Conservation (phyloP, 768 basidiomycete species). For the Agaricus sinodeliciosus region DNA sequence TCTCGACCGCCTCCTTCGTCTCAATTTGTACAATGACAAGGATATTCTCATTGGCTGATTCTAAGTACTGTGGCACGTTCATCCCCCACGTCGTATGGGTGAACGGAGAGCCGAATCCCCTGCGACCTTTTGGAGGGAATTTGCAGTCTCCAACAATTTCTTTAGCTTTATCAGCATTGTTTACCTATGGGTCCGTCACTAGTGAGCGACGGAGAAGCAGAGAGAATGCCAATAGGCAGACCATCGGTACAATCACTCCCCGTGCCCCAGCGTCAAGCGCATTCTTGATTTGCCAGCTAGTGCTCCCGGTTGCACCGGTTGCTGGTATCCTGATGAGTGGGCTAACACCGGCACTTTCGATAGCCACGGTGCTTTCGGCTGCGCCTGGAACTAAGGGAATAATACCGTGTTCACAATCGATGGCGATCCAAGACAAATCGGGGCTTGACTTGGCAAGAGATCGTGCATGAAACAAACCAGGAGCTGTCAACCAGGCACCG, state of each 20-base stretch:
- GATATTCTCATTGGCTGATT: constrained; percentile 46
- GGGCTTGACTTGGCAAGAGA: constrained; percentile 49
- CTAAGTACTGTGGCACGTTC: constrained; percentile 43
- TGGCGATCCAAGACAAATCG: constrained; percentile 54
- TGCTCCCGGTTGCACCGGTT: constrained; percentile 48
- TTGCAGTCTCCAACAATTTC: constrained; percentile 51
- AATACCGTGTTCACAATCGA: constrained; percentile 68
- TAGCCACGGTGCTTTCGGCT: constrained; percentile 48
- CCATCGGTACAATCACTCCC: constrained; percentile 65
- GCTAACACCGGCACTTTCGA: constrained; percentile 47
- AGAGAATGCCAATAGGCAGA: constrained; percentile 18
- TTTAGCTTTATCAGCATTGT: constrained; percentile 47
- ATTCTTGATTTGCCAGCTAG: constrained; percentile 68
- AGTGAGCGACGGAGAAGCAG: neutral
- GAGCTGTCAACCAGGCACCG: constrained; percentile 59
- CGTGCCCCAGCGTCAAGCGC: constrained; percentile 63
- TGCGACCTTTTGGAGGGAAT: constrained; percentile 56
- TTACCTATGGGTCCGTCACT: constrained; percentile 32
- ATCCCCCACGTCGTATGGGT: constrained; percentile 54
- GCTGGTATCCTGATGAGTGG: constrained; percentile 58
- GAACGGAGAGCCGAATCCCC: constrained; percentile 63
- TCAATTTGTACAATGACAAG: constrained; percentile 65
- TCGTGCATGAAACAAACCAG: constrained; percentile 53
- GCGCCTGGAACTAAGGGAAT: constrained; percentile 48
- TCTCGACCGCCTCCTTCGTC: constrained; percentile 50